These are phyloP conservation scores for Infundibulicybe gibba DNA, from an alignment of 768 basidiomycete genomes.

Conservation along the genomic window DNA sequence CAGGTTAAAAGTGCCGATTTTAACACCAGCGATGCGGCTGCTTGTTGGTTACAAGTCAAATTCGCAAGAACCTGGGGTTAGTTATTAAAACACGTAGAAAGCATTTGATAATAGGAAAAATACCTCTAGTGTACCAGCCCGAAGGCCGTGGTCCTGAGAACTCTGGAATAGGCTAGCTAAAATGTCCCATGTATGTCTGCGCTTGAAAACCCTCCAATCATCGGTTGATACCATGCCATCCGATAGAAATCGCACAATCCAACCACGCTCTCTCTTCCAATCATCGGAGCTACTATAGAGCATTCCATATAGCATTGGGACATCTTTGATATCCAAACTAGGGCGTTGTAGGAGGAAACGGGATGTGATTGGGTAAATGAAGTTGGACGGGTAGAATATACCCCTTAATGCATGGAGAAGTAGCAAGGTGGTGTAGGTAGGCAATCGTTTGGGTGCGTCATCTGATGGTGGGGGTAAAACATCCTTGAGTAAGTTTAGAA, in stretches of 20 bases:
- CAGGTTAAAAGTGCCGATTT: conserved; percentile 74
- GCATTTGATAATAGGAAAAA: not conserved
- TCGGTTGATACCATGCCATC: conserved; percentile 73
- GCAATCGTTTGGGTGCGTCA: conserved; percentile 50
- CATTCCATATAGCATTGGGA: conserved; percentile 89
- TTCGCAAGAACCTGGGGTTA: conserved; percentile 63
- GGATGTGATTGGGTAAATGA: conserved; percentile 83
- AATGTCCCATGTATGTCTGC: conserved; percentile 87
- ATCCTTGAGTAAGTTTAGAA: conserved; percentile 66
- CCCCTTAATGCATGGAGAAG: conserved; percentile 78
- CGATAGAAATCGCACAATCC: conserved; percentile 81
- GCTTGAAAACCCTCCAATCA: conserved; percentile 80
- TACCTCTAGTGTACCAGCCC: conserved; percentile 67
- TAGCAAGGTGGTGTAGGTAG: conserved; percentile 77
- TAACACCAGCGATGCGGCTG: conserved; percentile 66
- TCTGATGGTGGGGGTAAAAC: conserved; percentile 38
- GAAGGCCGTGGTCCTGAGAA: conserved; percentile 44
- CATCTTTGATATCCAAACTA: conserved; percentile 73
- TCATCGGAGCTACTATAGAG: conserved; percentile 77
- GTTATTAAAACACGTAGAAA: not conserved
- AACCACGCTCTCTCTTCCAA: conserved; percentile 85
- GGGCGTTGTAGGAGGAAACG: conserved; percentile 90
- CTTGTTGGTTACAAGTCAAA: conserved; percentile 65
- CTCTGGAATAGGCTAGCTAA: conserved; percentile 80
- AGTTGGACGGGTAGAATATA: conserved; percentile 84